Percentiles rank a stretch among this genome's conserved stretches.
Evolutionary conservation across 495 filamentous ascomycete species (phyloP).

Genomic region (Cladorrhinum samala): DNA sequence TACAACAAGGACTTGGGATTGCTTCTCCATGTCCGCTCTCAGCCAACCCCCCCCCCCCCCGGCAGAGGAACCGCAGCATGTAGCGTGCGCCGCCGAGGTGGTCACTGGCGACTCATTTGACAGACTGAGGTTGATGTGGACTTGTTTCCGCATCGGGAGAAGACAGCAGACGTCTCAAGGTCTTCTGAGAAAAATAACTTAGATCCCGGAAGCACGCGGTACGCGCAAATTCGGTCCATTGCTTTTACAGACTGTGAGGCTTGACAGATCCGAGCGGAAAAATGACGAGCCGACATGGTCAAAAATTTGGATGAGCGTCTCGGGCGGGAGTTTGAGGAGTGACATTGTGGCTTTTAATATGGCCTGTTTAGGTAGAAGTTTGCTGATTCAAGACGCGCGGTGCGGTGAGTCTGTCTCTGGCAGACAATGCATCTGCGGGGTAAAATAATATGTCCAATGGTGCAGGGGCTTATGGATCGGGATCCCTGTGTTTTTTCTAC

Average conservation of each 20-base stretch:
- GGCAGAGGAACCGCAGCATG: background rate
- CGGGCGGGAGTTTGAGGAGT: background rate
- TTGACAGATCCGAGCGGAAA: background rate
- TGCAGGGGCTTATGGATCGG: too few species aligned
- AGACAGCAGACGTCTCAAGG: background rate
- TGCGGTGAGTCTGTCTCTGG: too few species aligned
- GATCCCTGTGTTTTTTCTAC: too few species aligned
- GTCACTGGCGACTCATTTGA: background rate
- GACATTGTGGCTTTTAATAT: too few species aligned
- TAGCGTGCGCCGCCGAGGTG: background rate
- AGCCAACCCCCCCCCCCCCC: background rate
- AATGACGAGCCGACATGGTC: background rate
- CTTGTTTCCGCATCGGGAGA: background rate
- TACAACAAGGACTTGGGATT: background rate
- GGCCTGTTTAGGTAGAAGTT: too few species aligned
- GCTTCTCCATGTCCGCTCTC: constrained; percentile 1
- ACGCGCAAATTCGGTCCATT: background rate
- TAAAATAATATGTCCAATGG: too few species aligned
- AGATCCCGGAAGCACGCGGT: background rate
- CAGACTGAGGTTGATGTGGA: constrained; percentile 1
- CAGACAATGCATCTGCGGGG: too few species aligned
- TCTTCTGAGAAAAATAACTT: constrained; percentile 1
- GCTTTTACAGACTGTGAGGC: background rate
- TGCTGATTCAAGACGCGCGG: too few species aligned
- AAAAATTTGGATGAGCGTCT: background rate